A percentile compares a stretch with the other conserved stretches of the same genome.
Evolutionary conservation across 768 basidiomycete genomes (phyloP).

Genomic region (Pulveroboletus sp.): DNA sequence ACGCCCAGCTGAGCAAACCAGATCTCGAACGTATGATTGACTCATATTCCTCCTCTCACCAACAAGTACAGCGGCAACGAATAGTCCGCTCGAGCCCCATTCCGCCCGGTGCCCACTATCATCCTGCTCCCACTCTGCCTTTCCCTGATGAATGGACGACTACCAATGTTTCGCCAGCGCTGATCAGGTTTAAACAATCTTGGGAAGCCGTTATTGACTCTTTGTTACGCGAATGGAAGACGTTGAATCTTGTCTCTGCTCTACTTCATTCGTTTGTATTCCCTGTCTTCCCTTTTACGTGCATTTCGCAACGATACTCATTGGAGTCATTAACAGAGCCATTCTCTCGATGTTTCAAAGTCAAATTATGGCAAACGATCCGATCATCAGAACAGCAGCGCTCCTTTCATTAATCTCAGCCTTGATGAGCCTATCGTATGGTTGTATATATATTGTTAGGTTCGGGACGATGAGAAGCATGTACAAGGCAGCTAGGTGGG

Average conservation of each 20-base stretch:
- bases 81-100: conserved; percentile 24
- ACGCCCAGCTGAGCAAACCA: conserved; percentile 72
- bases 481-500: conserved; percentile 70
- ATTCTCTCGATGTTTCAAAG: conserved; percentile 70
- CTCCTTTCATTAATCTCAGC: conserved; percentile 65
- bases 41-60: conserved; percentile 26
- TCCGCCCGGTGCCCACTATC: conserved; percentile 24
- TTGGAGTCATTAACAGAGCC: conserved; percentile 39
- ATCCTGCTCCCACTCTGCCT: conserved; percentile 32
- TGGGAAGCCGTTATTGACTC: conserved; percentile 76
- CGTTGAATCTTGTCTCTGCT: conserved; percentile 70
- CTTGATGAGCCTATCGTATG: conserved; percentile 68
- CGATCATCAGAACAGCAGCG: conserved; percentile 59
- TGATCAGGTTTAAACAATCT: conserved; percentile 58
- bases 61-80: conserved; percentile 14
- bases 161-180: conserved; percentile 55
- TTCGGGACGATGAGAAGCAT: conserved; percentile 74
- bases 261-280: conserved; percentile 47
- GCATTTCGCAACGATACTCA: neutral
- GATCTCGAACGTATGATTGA: conserved; percentile 59
- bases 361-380: conserved; percentile 49
- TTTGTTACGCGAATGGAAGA: conserved; percentile 74
- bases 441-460: conserved; percentile 70
- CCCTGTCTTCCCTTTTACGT: neutral
- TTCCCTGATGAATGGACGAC: conserved; percentile 53